phyloP scores from a whole-genome alignment of 2,329 filamentous ascomycete species.

The Phyllachora maydis region DNA sequence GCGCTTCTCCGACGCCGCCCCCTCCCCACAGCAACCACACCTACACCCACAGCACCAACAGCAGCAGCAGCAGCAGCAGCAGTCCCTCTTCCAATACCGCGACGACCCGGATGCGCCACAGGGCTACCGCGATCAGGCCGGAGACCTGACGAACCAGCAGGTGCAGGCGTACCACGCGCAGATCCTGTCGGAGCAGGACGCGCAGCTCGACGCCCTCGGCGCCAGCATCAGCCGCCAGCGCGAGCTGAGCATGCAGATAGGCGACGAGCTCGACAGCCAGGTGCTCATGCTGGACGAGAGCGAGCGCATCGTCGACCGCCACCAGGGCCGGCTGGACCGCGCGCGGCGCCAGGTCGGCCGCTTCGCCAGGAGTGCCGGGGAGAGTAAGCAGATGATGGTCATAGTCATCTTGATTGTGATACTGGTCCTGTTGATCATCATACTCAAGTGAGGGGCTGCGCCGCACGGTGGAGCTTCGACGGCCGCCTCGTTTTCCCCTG shows the following conservation, averaged over 20 bases:
- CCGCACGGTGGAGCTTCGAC: not conserved
- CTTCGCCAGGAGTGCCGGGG: constrained; percentile 53
- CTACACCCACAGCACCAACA: constrained; percentile 30
- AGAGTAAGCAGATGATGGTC: constrained; percentile 72
- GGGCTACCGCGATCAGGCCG: constrained; percentile 34
- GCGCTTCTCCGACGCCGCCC: constrained; percentile 52
- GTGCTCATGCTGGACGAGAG: constrained; percentile 78
- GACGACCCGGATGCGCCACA: constrained; percentile 40
- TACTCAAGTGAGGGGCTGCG: constrained; percentile 54
- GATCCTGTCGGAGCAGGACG: constrained; percentile 76
- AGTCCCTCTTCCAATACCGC: constrained; percentile 42
- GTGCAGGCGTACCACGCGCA: constrained; percentile 69
- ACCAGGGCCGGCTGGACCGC: constrained; percentile 54
- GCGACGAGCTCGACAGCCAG: constrained; percentile 84
- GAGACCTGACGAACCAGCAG: constrained; percentile 55
- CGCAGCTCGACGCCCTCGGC: constrained; percentile 77
- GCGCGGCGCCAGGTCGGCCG: constrained; percentile 52
- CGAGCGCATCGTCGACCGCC: constrained; percentile 63
- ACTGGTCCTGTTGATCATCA: constrained; percentile 60
- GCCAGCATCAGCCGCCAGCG: constrained; percentile 73
- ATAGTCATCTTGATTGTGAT: constrained; percentile 70
- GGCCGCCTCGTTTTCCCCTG: not conserved
- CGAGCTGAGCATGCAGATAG: constrained; percentile 87
- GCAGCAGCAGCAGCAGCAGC: no score
- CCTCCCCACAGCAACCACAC: constrained; percentile 13